Evolutionary conservation across 495 filamentous ascomycete genomes (phyloP), one percentile per base, ranked within the genome.

Genomic region (Penicillium antarcticum): DNA sequence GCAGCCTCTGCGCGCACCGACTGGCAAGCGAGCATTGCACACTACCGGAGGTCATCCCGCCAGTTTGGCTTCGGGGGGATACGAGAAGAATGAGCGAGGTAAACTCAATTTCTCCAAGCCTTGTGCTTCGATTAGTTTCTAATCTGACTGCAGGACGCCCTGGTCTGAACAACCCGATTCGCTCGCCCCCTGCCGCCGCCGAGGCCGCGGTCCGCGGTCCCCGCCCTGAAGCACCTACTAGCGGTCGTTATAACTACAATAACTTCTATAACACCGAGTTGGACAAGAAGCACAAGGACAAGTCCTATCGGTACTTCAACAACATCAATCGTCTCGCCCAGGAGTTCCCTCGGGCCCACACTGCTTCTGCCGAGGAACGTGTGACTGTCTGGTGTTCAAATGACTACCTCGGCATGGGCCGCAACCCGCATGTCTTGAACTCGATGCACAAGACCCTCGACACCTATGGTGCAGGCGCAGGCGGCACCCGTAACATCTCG

Each of bases 341-440:
- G 73, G 89, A 97, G 54, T 98, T 98, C 62, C 94, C 94, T 18
- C 88, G 87, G 35, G 94, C 94, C 14, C 94, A 98, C 68, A 94
- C 94, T 73, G 80, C 91, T 12, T 85, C 76, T 39, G 80, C 80
- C 58, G 87, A 95, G 55, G 88, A 96, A 55, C 81, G 82, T n/a
- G 94, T 98, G 45, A 96, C 92, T 4, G 92, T 97, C 32, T 98
- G 95, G 94, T 98, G 94, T 78, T 95, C 92, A 57, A 98, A 98
- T 62, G 94, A 98, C 71, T 98, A 98, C 66, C 79, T 98, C 9
- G 94, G 94, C 51, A 98, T 98, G 94, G 92, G 94, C 17, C 82
- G 91, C 50, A 97, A 97, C 67, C 80, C 80, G 2, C 76, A 90
- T 24, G 95, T 98, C 4, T 73, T 98, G 54, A 84, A 89, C 70